phyloP scores from a whole-genome alignment of 192 early-diverging fungal species.

The Coemansia sp. region DNA sequence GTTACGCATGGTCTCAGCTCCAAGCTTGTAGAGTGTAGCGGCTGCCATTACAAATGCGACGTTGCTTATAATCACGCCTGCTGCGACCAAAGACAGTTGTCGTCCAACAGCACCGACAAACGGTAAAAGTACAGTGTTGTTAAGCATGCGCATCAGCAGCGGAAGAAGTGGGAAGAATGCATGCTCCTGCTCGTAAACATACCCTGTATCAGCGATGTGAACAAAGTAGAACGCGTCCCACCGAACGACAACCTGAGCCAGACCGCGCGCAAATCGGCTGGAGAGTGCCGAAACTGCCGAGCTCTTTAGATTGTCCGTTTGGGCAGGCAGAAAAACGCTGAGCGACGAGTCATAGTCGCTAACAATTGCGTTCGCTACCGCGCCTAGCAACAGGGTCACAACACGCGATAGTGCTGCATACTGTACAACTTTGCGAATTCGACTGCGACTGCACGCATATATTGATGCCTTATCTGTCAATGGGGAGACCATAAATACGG shows the following conservation, averaged over 20 bases:
- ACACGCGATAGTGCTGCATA: conserved; percentile 53
- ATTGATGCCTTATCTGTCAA: background rate
- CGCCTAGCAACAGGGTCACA: conserved; percentile 47
- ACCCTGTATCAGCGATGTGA: conserved; percentile 71
- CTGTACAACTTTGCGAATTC: conserved; percentile 40
- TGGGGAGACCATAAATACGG: background rate
- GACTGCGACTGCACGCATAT: conserved; percentile 2
- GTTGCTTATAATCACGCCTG: conserved; percentile 76
- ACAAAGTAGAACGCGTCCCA: conserved; percentile 93
- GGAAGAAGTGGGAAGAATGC: conserved; percentile 88
- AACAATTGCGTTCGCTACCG: conserved; percentile 49
- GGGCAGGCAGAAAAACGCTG: conserved; percentile 19
- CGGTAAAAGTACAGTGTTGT: conserved; percentile 57
- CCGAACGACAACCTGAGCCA: conserved; percentile 60
- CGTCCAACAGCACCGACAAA: conserved; percentile 34
- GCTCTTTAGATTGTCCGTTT: background rate
- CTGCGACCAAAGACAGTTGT: conserved; percentile 51
- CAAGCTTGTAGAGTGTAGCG: conserved; percentile 67
- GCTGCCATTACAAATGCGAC: conserved; percentile 71
- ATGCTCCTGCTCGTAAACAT: conserved; percentile 83
- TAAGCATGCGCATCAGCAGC: conserved; percentile 56
- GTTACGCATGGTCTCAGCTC: conserved; percentile 34
- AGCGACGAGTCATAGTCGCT: conserved; percentile 63
- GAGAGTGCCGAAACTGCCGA: background rate
- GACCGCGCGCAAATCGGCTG: conserved; percentile 1